phyloP scores from a whole-genome alignment of 2,329 filamentous ascomycete species.

The Fusarium marasasianum region DNA sequence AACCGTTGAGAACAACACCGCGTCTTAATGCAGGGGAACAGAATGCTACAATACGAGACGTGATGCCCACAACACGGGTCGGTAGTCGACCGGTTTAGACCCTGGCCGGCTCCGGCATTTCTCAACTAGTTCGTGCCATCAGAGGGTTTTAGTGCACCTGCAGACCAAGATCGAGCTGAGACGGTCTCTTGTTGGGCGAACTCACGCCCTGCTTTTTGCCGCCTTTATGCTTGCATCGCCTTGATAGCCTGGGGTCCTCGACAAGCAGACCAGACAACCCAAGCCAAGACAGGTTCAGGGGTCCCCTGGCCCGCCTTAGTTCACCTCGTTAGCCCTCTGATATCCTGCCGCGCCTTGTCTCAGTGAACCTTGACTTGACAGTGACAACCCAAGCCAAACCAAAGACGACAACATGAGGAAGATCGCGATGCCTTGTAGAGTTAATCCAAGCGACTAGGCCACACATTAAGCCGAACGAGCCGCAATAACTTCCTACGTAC shows the following conservation, averaged over 20 bases:
- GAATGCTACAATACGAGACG: slow-evolving; percentile 11
- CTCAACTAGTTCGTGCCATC: slow-evolving; percentile 23
- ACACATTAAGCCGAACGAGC: slow-evolving; percentile 4
- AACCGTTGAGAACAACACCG: background rate
- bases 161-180: slow-evolving; percentile 28
- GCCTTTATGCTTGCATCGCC: background rate
- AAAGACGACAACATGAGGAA: slow-evolving; percentile 6
- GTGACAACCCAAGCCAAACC: slow-evolving; percentile 18
- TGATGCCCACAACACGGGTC: background rate
- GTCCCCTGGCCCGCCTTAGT: slow-evolving; percentile 23
- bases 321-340: background rate
- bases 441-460: background rate
- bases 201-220: slow-evolving; percentile 15
- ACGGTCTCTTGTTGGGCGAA: background rate
- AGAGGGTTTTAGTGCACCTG: slow-evolving; percentile 13
- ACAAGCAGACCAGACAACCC: background rate
- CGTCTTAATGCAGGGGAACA: slow-evolving; percentile 5
- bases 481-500: background rate
- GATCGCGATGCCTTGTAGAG: slow-evolving; percentile 15
- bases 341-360: slow-evolving; percentile 30
- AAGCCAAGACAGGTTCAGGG: slow-evolving; percentile 7
- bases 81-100: slow-evolving; percentile 16
- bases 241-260: background rate
- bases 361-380: slow-evolving; percentile 18
- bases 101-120: slow-evolving; percentile 28